Conservation (phyloP, 495 filamentous ascomycete species). For the Lasiosphaeria hispida region DNA sequence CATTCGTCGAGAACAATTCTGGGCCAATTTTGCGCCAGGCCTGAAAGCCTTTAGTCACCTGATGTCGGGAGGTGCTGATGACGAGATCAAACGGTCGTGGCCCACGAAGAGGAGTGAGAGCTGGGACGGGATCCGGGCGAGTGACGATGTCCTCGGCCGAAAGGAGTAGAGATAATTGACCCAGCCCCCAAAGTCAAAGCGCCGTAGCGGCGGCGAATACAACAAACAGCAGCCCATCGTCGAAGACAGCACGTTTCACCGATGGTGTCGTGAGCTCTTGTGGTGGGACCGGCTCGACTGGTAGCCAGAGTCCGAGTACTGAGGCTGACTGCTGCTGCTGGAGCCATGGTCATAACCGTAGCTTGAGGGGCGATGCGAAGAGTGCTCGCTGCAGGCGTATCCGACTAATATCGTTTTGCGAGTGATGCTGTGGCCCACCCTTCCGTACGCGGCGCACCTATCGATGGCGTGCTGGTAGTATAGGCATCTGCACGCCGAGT, state of each 20-base stretch:
- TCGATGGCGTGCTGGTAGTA: constrained; percentile 84
- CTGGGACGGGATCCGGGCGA: constrained; percentile 43
- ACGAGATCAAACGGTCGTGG: constrained; percentile 45
- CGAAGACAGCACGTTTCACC: constrained; percentile 56
- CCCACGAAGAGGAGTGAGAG: constrained; percentile 47
- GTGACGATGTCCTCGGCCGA: constrained; percentile 41
- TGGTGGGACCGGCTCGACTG: constrained; percentile 40
- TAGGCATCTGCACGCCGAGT: constrained; percentile 78
- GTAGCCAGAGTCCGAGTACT: constrained; percentile 54
- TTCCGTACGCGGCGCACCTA: constrained; percentile 68
- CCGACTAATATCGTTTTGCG: constrained; percentile 79
- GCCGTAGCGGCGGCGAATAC: constrained; percentile 44
- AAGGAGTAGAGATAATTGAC: constrained; percentile 51
- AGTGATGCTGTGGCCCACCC: constrained; percentile 65
- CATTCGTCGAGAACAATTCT: constrained; percentile 24
- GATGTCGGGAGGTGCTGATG: constrained; percentile 41
- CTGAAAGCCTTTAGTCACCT: constrained; percentile 4
- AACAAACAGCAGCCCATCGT: constrained; percentile 46
- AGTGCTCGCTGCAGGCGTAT: constrained; percentile 62
- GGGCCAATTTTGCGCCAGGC: neutral
- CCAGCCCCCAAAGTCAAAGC: constrained; percentile 48
- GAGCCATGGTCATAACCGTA: constrained; percentile 22
- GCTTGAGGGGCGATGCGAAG: constrained; percentile 12
- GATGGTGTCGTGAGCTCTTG: constrained; percentile 42
- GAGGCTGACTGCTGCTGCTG: constrained; percentile 12